A percentile compares a stretch with the other conserved stretches of the same genome.
Evolutionary conservation across 1,139 yeast species (phyloP).

Genomic region (Saccharomycopsis phalli): DNA sequence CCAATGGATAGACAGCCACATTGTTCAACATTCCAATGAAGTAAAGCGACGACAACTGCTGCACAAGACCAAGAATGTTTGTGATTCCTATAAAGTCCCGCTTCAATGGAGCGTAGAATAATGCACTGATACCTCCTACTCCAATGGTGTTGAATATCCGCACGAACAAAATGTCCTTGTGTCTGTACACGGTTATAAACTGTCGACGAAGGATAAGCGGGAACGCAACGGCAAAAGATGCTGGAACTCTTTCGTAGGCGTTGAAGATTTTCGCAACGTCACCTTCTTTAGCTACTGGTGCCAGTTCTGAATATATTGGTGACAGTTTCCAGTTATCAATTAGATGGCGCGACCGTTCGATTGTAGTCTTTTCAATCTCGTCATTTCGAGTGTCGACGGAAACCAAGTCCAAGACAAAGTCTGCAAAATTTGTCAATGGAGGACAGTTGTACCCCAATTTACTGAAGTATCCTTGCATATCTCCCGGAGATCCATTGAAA

Average conservation of each 20-base stretch:
- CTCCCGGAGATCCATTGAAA: slow-evolving; percentile 44
- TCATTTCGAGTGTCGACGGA: slow-evolving; percentile 32
- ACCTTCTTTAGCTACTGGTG: background rate
- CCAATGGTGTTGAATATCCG: slow-evolving; percentile 60
- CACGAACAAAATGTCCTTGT: slow-evolving; percentile 55
- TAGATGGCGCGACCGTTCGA: slow-evolving; percentile 32
- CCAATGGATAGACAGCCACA: slow-evolving; percentile 64
- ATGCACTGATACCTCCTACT: slow-evolving; percentile 54
- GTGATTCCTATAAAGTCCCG: slow-evolving; percentile 49
- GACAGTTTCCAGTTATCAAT: slow-evolving; percentile 32
- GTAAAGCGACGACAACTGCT: slow-evolving; percentile 63
- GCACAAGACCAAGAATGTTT: slow-evolving; percentile 67
- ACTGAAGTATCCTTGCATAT: slow-evolving; percentile 38
- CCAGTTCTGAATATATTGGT: background rate
- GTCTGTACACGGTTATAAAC: slow-evolving; percentile 45
- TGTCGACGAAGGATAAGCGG: slow-evolving; percentile 37
- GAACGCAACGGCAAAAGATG: slow-evolving; percentile 32
- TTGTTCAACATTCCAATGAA: slow-evolving; percentile 77
- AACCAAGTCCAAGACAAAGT: slow-evolving; percentile 61
- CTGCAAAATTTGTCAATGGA: slow-evolving; percentile 57
- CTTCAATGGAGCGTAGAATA: slow-evolving; percentile 64
- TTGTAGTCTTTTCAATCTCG: slow-evolving; percentile 28
- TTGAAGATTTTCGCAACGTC: slow-evolving; percentile 21
- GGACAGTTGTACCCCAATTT: slow-evolving; percentile 48
- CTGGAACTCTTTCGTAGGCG: slow-evolving; percentile 23